Conservation (phyloP, 495 filamentous ascomycete species). For the Talaromyces liani region DNA sequence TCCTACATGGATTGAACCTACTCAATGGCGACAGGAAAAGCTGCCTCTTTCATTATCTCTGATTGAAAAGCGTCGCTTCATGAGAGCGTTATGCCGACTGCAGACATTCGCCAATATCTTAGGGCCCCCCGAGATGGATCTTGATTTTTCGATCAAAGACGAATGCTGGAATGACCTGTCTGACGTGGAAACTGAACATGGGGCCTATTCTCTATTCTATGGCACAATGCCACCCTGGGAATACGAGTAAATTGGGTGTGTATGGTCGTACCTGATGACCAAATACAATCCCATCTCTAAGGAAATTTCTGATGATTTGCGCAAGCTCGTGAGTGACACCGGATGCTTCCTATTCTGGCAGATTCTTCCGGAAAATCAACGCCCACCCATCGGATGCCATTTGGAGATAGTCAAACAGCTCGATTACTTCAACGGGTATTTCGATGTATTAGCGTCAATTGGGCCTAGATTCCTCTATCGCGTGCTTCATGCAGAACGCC, state of each 20-base stretch:
- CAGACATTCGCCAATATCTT: conserved; percentile 13
- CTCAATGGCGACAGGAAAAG: not conserved
- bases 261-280: conserved; percentile 8
- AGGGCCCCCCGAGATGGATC: not conserved
- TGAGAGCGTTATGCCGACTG: conserved; percentile 15
- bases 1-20: not conserved
- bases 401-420: conserved; percentile 9
- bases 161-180: not conserved
- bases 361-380: conserved; percentile 10
- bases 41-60: not conserved
- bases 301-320: conserved; percentile 11
- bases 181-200: not conserved
- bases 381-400: not conserved
- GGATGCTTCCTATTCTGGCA: conserved; percentile 3
- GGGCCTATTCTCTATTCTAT: conserved; percentile 13
- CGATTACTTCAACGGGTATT: not conserved
- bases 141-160: not conserved
- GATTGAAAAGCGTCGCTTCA: conserved; percentile 11
- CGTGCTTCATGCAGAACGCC: conserved; percentile 9
- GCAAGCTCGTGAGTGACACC: not conserved
- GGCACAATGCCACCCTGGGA: conserved; percentile 16
- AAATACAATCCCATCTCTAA: conserved; percentile 8
- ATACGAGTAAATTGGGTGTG: conserved; percentile 14
- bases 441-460: not conserved
- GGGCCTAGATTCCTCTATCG: conserved; percentile 6